Evolutionary conservation across 164 flowering plant genomes (phyloP).

Genomic region (Stephania yunnanensis): DNA sequence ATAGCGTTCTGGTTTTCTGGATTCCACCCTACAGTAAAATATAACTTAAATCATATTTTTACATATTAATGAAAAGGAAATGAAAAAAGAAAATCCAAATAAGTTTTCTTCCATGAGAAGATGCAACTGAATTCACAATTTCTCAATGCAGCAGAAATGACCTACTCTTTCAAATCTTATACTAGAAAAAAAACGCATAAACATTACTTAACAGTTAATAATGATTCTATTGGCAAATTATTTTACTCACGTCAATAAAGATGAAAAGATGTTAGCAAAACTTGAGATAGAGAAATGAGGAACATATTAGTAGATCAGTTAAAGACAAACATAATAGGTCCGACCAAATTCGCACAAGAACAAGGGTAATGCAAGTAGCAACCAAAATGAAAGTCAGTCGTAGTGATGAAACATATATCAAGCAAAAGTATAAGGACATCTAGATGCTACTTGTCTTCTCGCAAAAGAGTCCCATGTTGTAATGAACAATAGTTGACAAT

Average conservation of each 20-base stretch:
- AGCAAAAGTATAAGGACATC: too few relatives aligned
- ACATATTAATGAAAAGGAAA: conserved; percentile 8
- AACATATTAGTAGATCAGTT: not conserved
- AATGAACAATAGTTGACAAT: not conserved
- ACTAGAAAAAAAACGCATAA: not conserved
- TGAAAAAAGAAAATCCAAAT: not conserved
- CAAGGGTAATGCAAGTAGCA: not conserved
- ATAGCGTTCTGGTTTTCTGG: conserved; percentile 97
- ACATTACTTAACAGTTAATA: not conserved
- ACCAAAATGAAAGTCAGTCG: not conserved
- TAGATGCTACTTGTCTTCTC: too few relatives aligned
- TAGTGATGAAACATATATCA: too few relatives aligned
- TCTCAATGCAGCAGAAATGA: not conserved
- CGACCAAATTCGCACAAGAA: not conserved
- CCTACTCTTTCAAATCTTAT: not conserved
- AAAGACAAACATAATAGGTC: not conserved
- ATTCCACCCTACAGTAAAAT: conserved; percentile 81
- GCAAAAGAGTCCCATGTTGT: too few relatives aligned
- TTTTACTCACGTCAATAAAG: not conserved
- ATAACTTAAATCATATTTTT: conserved; percentile 29
- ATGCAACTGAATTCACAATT: not conserved
- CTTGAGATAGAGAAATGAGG: not conserved
- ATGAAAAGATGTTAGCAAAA: not conserved
- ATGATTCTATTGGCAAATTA: too few relatives aligned
- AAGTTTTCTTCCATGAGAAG: not conserved